Conservation (phyloP, 1,284 basidiomycete genomes). For the Pulveroboletus sp. region DNA sequence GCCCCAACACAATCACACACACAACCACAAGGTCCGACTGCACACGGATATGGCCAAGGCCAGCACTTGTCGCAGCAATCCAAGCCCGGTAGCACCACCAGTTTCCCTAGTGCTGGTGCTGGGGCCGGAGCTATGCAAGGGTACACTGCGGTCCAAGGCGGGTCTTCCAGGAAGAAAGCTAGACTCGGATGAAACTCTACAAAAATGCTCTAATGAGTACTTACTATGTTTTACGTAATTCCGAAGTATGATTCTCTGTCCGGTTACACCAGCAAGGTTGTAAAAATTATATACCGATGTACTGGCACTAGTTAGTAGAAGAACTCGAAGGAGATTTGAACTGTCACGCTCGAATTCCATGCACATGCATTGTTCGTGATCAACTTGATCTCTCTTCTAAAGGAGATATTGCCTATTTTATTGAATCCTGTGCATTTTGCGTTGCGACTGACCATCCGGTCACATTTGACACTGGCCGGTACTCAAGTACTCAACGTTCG, state of each 20-base stretch:
- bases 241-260: too few species aligned
- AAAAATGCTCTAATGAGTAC: too few species aligned
- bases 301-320: background rate
- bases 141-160: constrained; percentile 36
- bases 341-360: background rate
- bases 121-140: constrained; percentile 42
- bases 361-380: background rate
- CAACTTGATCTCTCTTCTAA: background rate
- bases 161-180: constrained; percentile 46
- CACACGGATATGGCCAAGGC: constrained; percentile 41
- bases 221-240: too few species aligned
- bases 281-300: too few species aligned
- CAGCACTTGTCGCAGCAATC: constrained; percentile 46
- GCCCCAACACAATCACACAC: constrained; percentile 43
- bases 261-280: too few species aligned
- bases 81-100: constrained; percentile 50
- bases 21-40: constrained; percentile 39
- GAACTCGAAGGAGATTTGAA: background rate
- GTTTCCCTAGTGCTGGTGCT: constrained; percentile 53
- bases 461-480: background rate
- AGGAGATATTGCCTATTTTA: constrained; percentile 1
- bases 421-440: constrained; percentile 22
- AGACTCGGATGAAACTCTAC: constrained; percentile 39
- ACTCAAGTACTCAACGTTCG: background rate
- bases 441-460: background rate